These are phyloP conservation scores for Breynia disticha DNA, from an alignment of 441 rosid species.

Conservation along the genomic window DNA sequence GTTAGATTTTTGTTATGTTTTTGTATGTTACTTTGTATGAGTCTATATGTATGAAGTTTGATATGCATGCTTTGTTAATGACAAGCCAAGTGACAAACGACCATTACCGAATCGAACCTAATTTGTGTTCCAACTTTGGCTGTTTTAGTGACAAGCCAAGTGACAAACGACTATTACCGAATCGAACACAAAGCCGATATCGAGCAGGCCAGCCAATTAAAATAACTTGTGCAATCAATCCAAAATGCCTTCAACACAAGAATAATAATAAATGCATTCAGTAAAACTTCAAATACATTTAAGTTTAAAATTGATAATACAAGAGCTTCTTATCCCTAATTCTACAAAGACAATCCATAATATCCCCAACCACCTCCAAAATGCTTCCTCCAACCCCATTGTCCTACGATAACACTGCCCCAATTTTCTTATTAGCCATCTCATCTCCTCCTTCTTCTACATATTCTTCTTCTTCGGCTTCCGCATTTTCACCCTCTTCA, in stretches of 20 bases:
- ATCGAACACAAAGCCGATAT: too few relatives aligned
- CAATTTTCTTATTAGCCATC: constrained; percentile 43
- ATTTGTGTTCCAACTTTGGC: too few relatives aligned
- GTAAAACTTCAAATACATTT: constrained; percentile 24
- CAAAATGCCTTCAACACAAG: constrained; percentile 16
- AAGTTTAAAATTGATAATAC: constrained; percentile 13
- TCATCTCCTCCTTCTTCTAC: constrained; percentile 44
- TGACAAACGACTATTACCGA: too few relatives aligned
- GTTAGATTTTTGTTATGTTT: too few relatives aligned
- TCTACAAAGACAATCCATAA: constrained; percentile 20
- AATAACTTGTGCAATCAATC: too few relatives aligned
- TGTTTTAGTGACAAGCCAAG: too few relatives aligned
- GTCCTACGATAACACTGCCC: constrained; percentile 36
- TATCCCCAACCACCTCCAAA: constrained; percentile 15
- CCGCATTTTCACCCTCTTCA: constrained; percentile 31
- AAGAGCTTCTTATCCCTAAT: constrained; percentile 23
- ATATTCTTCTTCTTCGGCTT: constrained; percentile 23
- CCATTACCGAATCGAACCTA: too few relatives aligned
- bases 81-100: too few relatives aligned
- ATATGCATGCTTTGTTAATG: too few relatives aligned
- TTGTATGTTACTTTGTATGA: too few relatives aligned
- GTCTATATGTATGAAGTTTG: too few relatives aligned
- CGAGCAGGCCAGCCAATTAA: too few relatives aligned
- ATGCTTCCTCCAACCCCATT: constrained; percentile 7
- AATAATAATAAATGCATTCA: constrained; percentile 28